phyloP scores from a whole-genome alignment of 345 rosid genomes.

The Pseudoturritis turrita region DNA sequence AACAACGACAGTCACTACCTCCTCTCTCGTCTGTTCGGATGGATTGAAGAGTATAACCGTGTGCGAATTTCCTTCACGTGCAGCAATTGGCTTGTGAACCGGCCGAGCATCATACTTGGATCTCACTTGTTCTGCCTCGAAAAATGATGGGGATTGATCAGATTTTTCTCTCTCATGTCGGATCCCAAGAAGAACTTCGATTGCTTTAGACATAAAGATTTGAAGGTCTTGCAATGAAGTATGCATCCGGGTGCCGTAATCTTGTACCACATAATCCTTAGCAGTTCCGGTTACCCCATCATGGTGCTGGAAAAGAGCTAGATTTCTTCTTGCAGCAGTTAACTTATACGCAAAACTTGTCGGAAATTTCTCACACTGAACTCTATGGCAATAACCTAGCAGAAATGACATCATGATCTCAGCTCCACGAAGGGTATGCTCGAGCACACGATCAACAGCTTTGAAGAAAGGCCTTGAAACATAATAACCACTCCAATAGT shows the following conservation, averaged over 20 bases:
- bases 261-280: conserved; percentile 87
- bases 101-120: conserved; percentile 83
- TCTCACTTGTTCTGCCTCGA: conserved; percentile 78
- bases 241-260: conserved; percentile 91
- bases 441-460: conserved; percentile 95
- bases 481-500: conserved; percentile 99
- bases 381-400: conserved; percentile 82
- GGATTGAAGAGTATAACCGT: conserved; percentile 83
- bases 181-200: conserved; percentile 77
- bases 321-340: conserved; percentile 93
- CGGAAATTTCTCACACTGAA: conserved; percentile 83
- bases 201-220: conserved; percentile 93
- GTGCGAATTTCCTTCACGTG: conserved; percentile 70
- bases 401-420: conserved; percentile 87
- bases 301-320: conserved; percentile 99
- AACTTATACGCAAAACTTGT: conserved; percentile 68
- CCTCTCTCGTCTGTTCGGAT: conserved; percentile 78
- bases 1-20: conserved; percentile 70
- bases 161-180: conserved; percentile 85
- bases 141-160: conserved; percentile 66
- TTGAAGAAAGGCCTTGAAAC: conserved; percentile 97
- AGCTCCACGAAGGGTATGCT: conserved; percentile 82
- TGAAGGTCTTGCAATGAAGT: conserved; percentile 86
- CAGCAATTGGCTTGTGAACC: conserved; percentile 59
- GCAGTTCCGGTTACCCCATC: conserved; percentile 99